Evolutionary conservation across 768 basidiomycete species (phyloP), one percentile per base, ranked within the genome.

Genomic region (Collybia sordida): DNA sequence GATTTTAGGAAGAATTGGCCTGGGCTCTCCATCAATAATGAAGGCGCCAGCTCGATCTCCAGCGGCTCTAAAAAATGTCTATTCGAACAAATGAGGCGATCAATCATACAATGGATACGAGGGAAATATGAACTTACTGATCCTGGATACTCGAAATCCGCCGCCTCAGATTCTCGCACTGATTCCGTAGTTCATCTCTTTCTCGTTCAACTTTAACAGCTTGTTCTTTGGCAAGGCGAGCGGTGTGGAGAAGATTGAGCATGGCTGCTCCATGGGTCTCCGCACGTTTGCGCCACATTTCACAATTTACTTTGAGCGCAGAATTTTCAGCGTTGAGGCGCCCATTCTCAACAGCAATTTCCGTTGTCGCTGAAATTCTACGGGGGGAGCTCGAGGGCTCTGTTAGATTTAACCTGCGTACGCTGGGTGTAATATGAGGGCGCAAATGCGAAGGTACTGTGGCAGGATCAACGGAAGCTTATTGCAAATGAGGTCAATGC

Each of bases 371-470:
- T 21, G 58, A 42, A 6, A 55, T 38, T 2, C 57, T 46, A 24
- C 54, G 51, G 14, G 55, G 53, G 38, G 58, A 54, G 37, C 51
- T 56, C 17, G 57, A 18, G 6, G 62, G 51, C 27, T 44, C 42
- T 36, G 82, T 81, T 48, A 85, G 65, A 52, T 73, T 78, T 14
- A 87, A 66, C 49, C 65, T 78, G 38, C 85, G 81, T 27, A 88
- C 73, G 47, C 79, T 72, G 12, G 85, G 81, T 1, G 75, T 70
- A 42, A 86, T 60, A 58, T 83, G 78, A 3, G 73, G 73, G n/a
- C 79, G 79, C 28, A 86, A 73, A 53, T 84, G 76, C n/a, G 71
- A 59, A 14, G 86, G 84, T 2, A 86, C 70, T 21, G 75, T 65
- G 23, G 67, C 57, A 5, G 78, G 64, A 55, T 86, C 80, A 41